Evolutionary conservation across 306 rosid genomes (phyloP).

Genomic region (Malus sieversii): DNA sequence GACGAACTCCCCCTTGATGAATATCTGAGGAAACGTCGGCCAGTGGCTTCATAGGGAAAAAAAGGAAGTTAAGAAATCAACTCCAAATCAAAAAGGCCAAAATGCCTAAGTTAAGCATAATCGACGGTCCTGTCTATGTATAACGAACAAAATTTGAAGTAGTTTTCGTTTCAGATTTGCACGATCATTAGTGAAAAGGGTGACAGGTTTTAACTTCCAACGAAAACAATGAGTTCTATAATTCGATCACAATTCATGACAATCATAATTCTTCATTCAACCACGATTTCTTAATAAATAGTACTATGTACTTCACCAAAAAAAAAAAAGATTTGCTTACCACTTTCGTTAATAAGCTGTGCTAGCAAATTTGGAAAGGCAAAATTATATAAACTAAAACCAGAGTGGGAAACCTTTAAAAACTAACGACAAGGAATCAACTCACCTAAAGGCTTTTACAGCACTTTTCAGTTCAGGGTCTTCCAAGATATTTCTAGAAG

Average conservation of each 20-base stretch:
- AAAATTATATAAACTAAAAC: neutral
- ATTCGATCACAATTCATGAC: neutral
- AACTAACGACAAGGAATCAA: neutral
- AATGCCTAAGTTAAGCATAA: neutral
- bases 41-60: slow-evolving; percentile 41
- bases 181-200: neutral
- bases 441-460: slow-evolving; percentile 73
- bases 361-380: neutral
- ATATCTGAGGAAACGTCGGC: slow-evolving; percentile 93
- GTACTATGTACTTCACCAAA: no score
- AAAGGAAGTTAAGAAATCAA: neutral
- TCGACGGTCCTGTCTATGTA: neutral
- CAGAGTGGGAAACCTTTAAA: neutral
- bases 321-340: neutral
- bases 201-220: neutral
- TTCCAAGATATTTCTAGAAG: slow-evolving; percentile 84
- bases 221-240: neutral
- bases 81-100: neutral
- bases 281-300: neutral
- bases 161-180: neutral
- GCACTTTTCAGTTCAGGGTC: slow-evolving; percentile 76
- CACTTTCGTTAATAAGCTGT: no score
- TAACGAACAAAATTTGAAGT: neutral
- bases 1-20: slow-evolving; percentile 86
- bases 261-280: neutral